Base-by-base conservation (phyloP, 345 rosid species). In the Lepidium sativum region DNA sequence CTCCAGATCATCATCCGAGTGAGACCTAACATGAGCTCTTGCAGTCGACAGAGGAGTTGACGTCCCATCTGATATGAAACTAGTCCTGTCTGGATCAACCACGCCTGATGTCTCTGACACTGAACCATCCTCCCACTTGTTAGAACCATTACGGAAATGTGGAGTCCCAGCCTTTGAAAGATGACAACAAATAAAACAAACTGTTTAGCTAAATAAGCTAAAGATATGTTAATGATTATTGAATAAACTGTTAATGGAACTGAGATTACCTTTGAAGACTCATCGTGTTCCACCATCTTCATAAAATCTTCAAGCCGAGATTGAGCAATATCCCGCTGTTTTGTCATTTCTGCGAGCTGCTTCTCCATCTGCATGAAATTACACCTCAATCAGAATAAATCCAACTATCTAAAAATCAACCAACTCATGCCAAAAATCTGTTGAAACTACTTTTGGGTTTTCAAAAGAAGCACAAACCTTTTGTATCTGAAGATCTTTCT, bases 401-500 rank as follows among this genome's bases (percentile, higher is more conserved):
- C 31, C 45, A 73, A 54, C 25, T 31, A 38, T 32, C 49, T 35
- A 67, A 33, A 45, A 60, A 12, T 42, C 41, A 62, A 54, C 42
- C 48, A 23, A 52, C 44, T 40, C 69, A 37, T 34, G 62, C 51
- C 43, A 65, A 48, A 50, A 16, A 65, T 42, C 60, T 55, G 8
- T 27, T 35, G 41, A 54, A 63, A 37, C 56, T n/a, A 54, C 56
- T 34, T 44, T 21, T 63, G 33, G 39, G n/a, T 49, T 40, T 63
- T 48, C 38, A 58, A 49, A 42, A 42, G n/a, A 18, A 43, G 37
- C 38, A 12, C 51, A 60, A 16, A 88, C 99, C 99, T 94, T 90
- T 67, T 88, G 91, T 64, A 94, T 86, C 72, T 83, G 97, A 70
- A 86, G 81, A 78, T 94, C 99, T 74, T 79, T 94, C 87, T 85